A percentile compares a stretch with the other conserved stretches of the same genome.
phyloP scores from a whole-genome alignment of 2,329 filamentous ascomycete species.

The Diplodia seriata region DNA sequence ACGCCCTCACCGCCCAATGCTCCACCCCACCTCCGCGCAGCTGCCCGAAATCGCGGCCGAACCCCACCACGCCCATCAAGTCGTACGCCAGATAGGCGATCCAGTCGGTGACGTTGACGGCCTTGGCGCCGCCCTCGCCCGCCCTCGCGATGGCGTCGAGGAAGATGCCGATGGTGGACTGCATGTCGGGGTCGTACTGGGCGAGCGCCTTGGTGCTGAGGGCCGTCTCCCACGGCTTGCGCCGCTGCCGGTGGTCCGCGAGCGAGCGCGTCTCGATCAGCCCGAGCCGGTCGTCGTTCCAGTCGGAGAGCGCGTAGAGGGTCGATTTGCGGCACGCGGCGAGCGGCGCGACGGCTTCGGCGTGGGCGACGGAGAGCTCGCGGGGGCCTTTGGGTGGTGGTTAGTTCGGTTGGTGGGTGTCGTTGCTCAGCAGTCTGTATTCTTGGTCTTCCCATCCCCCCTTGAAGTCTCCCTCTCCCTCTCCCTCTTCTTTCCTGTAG shows the following conservation, averaged over 20 bases:
- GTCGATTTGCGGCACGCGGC: slow-evolving; percentile 18
- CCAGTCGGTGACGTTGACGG: slow-evolving; percentile 44
- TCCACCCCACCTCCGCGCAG: slow-evolving; percentile 48
- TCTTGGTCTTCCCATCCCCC: background rate
- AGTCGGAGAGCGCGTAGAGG: slow-evolving; percentile 12
- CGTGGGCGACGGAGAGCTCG: slow-evolving; percentile 16
- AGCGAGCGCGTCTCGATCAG: slow-evolving; percentile 42
- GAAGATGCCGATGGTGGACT: slow-evolving; percentile 6
- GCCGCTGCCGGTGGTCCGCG: slow-evolving; percentile 41
- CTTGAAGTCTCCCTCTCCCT: too few species aligned
- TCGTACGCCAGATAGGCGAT: slow-evolving; percentile 56
- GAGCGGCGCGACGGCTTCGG: background rate
- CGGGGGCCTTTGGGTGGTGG: slow-evolving; percentile 35
- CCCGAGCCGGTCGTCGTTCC: slow-evolving; percentile 38
- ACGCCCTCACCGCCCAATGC: slow-evolving; percentile 52
- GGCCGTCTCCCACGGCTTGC: slow-evolving; percentile 45
- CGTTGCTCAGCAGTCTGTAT: too few species aligned
- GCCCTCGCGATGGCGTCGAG: slow-evolving; percentile 39
- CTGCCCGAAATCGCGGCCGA: slow-evolving; percentile 54
- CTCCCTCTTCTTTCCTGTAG: background rate
- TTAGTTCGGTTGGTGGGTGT: slow-evolving; percentile 36
- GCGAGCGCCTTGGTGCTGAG: slow-evolving; percentile 39
- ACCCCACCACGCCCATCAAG: slow-evolving; percentile 57
- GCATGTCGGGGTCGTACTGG: slow-evolving; percentile 10
- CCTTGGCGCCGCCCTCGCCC: slow-evolving; percentile 46